Evolutionary conservation across 2,329 filamentous ascomycete species (phyloP), one percentile per base, ranked within the genome.

Genomic region (Trichoderma simmonsii): DNA sequence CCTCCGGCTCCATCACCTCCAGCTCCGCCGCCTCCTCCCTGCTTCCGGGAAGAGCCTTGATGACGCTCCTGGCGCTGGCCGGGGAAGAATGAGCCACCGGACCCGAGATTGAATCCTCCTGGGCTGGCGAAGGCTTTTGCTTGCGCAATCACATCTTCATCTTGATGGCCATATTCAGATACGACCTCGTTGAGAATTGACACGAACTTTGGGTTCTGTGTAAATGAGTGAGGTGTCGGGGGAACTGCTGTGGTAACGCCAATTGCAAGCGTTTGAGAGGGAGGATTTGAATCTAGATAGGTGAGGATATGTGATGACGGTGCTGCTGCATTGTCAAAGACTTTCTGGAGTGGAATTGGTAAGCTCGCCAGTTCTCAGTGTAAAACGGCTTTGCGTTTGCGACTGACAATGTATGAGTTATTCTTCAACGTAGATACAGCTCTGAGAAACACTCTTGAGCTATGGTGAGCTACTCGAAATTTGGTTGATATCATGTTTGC

Each of bases 81-180:
- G 4, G 83, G 82, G 73, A 86, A 87, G 77, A 86, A 86, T 60
- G 81, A 82, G 0, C 87, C 88, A 1, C 86, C 86, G 0, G 84
- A 86, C 11, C 86, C 86, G 4, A 89, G 81, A 28, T 83, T 85
- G 30, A 85, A 82, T 1, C 86, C 87, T 3, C 88, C 89, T 0
- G 88, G 86, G 2, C 86, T 86, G 3, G 90, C 89, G 74, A 90
- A 88, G 1, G 87, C 88, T 48, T 84, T 83, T 0, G 89, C 90
- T 77, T 92, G 89, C 9, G 83, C 82, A 72, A 83, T 79, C 1
- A 91, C 82, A 36, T 83, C 82, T 5, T 87, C 86, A 72, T 92
- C 90, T n/a, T 85, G 75, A 59, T 85, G 82, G 3, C 88, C 89
- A 74, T 91, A 81, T 69, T 86, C 81, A 2, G 80, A 78, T 24